Evolutionary conservation across 495 filamentous ascomycete genomes (phyloP).

Genomic region (Extremus antarcticus): DNA sequence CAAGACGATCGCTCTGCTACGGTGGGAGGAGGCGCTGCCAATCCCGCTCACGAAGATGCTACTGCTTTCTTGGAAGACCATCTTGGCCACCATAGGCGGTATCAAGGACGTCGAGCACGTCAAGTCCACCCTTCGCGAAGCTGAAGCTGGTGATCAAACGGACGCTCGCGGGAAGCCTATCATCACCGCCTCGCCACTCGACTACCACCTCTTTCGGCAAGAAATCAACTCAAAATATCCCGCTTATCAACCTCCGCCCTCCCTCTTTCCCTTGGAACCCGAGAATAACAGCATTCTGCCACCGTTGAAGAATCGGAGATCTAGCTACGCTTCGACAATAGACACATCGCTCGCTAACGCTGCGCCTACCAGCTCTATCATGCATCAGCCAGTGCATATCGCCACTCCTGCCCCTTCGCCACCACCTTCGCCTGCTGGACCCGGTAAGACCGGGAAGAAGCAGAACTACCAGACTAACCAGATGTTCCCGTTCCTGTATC

Average conservation of each 20-base stretch:
- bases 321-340: conserved; percentile 38
- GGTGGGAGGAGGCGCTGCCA: conserved; percentile 74
- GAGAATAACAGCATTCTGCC: conserved; percentile 87
- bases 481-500: conserved; percentile 96
- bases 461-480: conserved; percentile 99
- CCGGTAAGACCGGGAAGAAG: conserved; percentile 91
- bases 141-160: conserved; percentile 22
- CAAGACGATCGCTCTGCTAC: conserved; percentile 59
- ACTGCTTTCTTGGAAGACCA: conserved; percentile 80
- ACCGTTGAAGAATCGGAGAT: conserved; percentile 58
- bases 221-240: conserved; percentile 99
- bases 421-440: conserved; percentile 76
- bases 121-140: conserved; percentile 53
- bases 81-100: conserved; percentile 76
- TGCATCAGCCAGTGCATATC: conserved; percentile 94
- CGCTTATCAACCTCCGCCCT: conserved; percentile 80
- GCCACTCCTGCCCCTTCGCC: conserved; percentile 96
- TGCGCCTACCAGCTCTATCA: conserved; percentile 48
- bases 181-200: conserved; percentile 84
- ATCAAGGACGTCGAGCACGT: conserved; percentile 56
- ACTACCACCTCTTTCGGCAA: conserved; percentile 92
- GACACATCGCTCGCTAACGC: conserved; percentile 38
- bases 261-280: conserved; percentile 72
- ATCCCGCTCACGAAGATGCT: conserved; percentile 59
- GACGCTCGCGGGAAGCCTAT: conserved; percentile 43